A percentile compares a stretch with the other conserved stretches of the same genome.
These are phyloP conservation scores for Yamadazyma spencermartinsiae DNA, from an alignment of 1,139 yeast species.

Conservation along the genomic window DNA sequence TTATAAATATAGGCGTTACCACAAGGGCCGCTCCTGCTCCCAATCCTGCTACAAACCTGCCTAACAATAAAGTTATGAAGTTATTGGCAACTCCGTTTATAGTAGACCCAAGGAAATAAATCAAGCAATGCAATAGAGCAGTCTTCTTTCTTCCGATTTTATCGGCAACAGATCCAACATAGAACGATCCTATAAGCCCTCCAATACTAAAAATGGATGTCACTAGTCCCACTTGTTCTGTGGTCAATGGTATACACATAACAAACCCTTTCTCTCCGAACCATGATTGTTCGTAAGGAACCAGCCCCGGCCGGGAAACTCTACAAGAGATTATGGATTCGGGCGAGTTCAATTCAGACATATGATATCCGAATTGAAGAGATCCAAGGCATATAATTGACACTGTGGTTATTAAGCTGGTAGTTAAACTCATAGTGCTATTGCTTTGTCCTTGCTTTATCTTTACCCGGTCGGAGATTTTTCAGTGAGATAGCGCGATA, in stretches of 20 bases:
- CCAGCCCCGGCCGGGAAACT: conserved; percentile 28
- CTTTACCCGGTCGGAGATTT: no score
- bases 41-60: conserved; percentile 76
- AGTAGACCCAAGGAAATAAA: conserved; percentile 68
- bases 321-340: conserved; percentile 42
- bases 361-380: conserved; percentile 51
- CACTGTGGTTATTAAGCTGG: conserved; percentile 30
- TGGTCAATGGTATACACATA: conserved; percentile 59
- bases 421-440: conserved; percentile 20
- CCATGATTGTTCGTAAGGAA: conserved; percentile 34
- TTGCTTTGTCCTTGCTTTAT: no score
- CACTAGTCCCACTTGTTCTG: conserved; percentile 72
- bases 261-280: conserved; percentile 39
- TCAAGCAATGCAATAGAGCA: conserved; percentile 53
- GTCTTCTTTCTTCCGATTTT: conserved; percentile 62
- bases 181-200: conserved; percentile 75
- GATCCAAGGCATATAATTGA: conserved; percentile 44
- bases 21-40: conserved; percentile 91
- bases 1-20: conserved; percentile 75
- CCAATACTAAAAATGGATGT: conserved; percentile 87
- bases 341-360: conserved; percentile 52
- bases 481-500: no score
- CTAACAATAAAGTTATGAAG: conserved; percentile 51
- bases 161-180: conserved; percentile 73
- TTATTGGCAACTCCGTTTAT: conserved; percentile 55